These are phyloP conservation scores for Lumnitzera littorea DNA, from an alignment of 345 rosid species.

Conservation along the genomic window DNA sequence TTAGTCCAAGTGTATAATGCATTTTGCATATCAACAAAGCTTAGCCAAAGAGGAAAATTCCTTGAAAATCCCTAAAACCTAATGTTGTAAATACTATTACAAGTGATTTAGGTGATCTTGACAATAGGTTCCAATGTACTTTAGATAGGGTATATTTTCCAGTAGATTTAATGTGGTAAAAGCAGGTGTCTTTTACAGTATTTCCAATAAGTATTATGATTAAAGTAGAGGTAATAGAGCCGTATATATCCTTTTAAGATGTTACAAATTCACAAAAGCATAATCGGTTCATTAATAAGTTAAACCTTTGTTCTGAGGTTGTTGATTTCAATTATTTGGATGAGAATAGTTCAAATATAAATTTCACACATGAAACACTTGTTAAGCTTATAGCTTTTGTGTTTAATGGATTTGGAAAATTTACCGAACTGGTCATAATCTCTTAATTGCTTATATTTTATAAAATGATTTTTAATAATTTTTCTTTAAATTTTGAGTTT, in stretches of 20 bases:
- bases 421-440: conserved; percentile 28
- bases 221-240: conserved; percentile 67
- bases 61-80: conserved; percentile 45
- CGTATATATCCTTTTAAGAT: conserved; percentile 61
- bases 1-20: conserved; percentile 13
- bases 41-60: conserved; percentile 71
- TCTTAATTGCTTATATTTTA: too few species aligned
- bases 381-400: conserved; percentile 60
- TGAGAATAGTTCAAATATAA: conserved; percentile 38
- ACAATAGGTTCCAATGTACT: conserved; percentile 40
- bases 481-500: too few species aligned
- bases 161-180: conserved; percentile 64
- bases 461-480: too few species aligned
- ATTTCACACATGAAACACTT: conserved; percentile 45
- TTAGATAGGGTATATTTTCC: conserved; percentile 44
- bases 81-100: conserved; percentile 34
- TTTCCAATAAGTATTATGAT: conserved; percentile 67
- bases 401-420: conserved; percentile 56
- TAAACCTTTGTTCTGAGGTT: conserved; percentile 58
- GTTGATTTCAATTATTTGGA: conserved; percentile 37
- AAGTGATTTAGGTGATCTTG: conserved; percentile 23
- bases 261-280: conserved; percentile 62
- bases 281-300: conserved; percentile 58
- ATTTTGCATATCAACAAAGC: conserved; percentile 35
- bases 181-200: conserved; percentile 70